Evolutionary conservation across 176 grass and related monocot species (phyloP), one percentile per base, ranked within the genome.

Genomic region (Poa pratensis): DNA sequence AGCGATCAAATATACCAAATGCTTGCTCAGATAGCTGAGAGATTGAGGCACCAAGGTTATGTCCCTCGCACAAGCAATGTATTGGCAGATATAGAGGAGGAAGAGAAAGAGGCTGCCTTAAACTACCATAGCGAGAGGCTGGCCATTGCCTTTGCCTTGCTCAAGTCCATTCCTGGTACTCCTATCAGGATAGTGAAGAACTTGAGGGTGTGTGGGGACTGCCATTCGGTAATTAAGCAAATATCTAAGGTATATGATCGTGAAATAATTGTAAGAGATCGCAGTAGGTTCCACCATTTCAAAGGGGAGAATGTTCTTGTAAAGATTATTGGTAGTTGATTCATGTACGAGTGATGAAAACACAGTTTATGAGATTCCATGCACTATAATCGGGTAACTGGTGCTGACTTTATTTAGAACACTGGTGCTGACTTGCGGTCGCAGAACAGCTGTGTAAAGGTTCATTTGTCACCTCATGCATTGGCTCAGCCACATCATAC

Each of bases 101-200:
- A 97, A 86, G 95, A 92, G 85, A 97, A 94, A 85, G 92, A 89
- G 82, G 72, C 75, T 9, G 88, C 90, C n/a, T 81, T 91, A 48
- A 94, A 90, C 82, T 92, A 90, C 88, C 95, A 97, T 45, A 95
- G 95, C 17, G 92, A 94, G 74, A 91, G 90, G 82, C 39, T 97
- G 66, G 95, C 95, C 17, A 93, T 97, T 86, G 90, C 95, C 43
- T 97, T 97, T 84, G 90, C 90, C 52, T 87, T 94, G 84, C 69
- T 94, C 43, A 97, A 94, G 52, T 89, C 88, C 32, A 69, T 85
- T 71, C 82, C 90, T 49, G 85, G 82, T 51, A 89, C 59, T 52
- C 81, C 92, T 37, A 95, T 95, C 75, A 91, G 89, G 53, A 83
- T 95, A 80, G 85, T 95, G 85, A 97, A 97, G 77, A 97, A 97